Percentiles rank a stretch among this genome's conserved stretches.
Evolutionary conservation across 208 protist genomes (phyloP).

Genomic region (Phytomonas francai): DNA sequence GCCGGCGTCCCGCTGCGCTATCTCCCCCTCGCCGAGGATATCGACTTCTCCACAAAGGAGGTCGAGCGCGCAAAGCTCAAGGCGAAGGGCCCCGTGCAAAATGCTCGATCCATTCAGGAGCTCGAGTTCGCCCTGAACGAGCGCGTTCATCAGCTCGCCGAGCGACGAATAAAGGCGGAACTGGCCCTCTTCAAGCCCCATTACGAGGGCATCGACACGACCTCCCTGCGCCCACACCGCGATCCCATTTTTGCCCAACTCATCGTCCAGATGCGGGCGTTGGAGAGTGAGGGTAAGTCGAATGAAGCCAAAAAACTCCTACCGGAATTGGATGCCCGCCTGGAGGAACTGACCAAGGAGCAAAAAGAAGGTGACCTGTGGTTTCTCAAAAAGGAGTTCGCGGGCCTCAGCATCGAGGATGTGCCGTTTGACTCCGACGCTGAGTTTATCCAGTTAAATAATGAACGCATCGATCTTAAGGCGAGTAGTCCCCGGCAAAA

Average conservation of each 20-base stretch:
- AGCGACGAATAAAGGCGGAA: conserved; percentile 49
- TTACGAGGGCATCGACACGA: conserved; percentile 50
- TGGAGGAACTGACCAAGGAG: conserved; percentile 41
- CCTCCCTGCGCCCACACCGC: conserved; percentile 43
- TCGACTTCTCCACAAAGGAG: conserved; percentile 55
- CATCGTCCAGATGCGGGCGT: conserved; percentile 36
- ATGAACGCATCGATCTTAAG: conserved; percentile 52
- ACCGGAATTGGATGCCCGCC: conserved; percentile 31
- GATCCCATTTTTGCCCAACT: conserved; percentile 52
- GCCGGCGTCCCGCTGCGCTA: conserved; percentile 55
- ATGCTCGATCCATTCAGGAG: conserved; percentile 48
- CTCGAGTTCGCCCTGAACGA: conserved; percentile 60
- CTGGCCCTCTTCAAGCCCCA: conserved; percentile 31
- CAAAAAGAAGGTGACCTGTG: conserved; percentile 57
- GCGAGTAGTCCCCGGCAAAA: conserved; percentile 43
- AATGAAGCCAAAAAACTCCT: conserved; percentile 28
- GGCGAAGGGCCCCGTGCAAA: conserved; percentile 49
- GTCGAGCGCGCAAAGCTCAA: conserved; percentile 63
- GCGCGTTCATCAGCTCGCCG: conserved; percentile 51
- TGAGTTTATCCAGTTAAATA: conserved; percentile 30
- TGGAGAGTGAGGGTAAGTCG: conserved; percentile 23
- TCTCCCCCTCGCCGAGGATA: conserved; percentile 57
- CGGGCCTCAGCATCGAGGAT: conserved; percentile 57
- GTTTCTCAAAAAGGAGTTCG: conserved; percentile 63
- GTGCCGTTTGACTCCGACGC: conserved; percentile 39